These are phyloP conservation scores for Casuarina equisetifolia DNA, from an alignment of 306 rosid species.

Conservation along the genomic window DNA sequence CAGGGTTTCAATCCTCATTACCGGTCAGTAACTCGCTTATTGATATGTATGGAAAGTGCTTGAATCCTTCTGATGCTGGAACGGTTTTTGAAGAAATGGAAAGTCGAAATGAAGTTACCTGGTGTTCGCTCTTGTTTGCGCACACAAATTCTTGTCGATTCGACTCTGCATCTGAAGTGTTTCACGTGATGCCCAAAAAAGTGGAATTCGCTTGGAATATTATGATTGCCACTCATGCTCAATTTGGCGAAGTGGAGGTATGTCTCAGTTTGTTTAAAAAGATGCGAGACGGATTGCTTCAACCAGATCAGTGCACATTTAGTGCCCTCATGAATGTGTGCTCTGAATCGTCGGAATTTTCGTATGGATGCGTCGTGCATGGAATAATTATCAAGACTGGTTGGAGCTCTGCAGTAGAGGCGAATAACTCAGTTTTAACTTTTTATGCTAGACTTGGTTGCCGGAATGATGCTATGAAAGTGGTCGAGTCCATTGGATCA, in stretches of 20 bases:
- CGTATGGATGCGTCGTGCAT: constrained; percentile 62
- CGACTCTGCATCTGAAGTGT: constrained; percentile 43
- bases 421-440: constrained; percentile 66
- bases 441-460: constrained; percentile 63
- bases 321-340: constrained; percentile 72
- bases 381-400: constrained; percentile 61
- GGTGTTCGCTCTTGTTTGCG: constrained; percentile 80
- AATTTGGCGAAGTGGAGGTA: constrained; percentile 45
- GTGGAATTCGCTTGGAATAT: constrained; percentile 77
- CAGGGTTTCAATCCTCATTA: constrained; percentile 54
- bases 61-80: constrained; percentile 47
- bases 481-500: constrained; percentile 45
- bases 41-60: constrained; percentile 83
- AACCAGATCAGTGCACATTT: constrained; percentile 73
- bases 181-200: constrained; percentile 54
- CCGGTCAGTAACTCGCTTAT: constrained; percentile 60
- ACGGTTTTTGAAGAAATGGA: constrained; percentile 64
- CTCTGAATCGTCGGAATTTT: constrained; percentile 39
- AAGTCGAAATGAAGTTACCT: constrained; percentile 54
- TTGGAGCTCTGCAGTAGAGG: constrained; percentile 63
- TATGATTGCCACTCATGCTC: constrained; percentile 57
- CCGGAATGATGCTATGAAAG: constrained; percentile 45
- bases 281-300: constrained; percentile 49
- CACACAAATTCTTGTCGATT: constrained; percentile 46
- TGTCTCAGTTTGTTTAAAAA: constrained; percentile 59